Evolutionary conservation across 2,329 filamentous ascomycete species (phyloP).

Genomic region (Zymoseptoria passerinii): DNA sequence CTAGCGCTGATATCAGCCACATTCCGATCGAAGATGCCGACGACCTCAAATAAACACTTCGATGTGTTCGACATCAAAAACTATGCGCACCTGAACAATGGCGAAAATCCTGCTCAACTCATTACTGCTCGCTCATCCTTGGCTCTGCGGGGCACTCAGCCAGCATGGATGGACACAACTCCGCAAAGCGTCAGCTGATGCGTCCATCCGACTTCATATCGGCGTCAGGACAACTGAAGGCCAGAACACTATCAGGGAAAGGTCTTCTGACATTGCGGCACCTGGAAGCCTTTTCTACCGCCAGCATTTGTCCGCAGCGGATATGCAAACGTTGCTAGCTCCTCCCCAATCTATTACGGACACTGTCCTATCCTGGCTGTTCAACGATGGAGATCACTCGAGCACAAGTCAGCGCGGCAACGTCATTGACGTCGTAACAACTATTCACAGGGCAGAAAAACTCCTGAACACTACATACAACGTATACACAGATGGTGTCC

Average conservation of each 20-base stretch:
- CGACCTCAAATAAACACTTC: neutral
- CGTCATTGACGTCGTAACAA: conserved; percentile 18
- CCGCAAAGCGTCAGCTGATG: conserved; percentile 12
- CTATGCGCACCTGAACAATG: neutral
- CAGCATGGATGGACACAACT: conserved; percentile 9
- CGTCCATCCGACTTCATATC: conserved; percentile 16
- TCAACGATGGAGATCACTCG: conserved; percentile 8
- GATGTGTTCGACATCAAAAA: neutral
- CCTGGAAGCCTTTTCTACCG: conserved; percentile 10
- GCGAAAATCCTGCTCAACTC: neutral
- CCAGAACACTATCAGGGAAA: conserved; percentile 9
- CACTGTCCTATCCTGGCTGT: conserved; percentile 10
- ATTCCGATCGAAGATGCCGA: neutral
- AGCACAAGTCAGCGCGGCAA: conserved; percentile 3
- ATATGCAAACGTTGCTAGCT: conserved; percentile 5
- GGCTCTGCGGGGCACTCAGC: neutral
- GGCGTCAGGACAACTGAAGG: conserved; percentile 12
- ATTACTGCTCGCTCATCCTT: neutral
- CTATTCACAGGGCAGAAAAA: conserved; percentile 11
- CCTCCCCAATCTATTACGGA: conserved; percentile 3
- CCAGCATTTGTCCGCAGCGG: conserved; percentile 9
- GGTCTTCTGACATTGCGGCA: conserved; percentile 3
- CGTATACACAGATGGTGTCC: conserved; percentile 11
- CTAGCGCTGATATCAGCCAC: neutral
- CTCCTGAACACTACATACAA: conserved; percentile 18